phyloP scores from a whole-genome alignment of 768 basidiomycete species.

The Tricholoma furcatifolium region DNA sequence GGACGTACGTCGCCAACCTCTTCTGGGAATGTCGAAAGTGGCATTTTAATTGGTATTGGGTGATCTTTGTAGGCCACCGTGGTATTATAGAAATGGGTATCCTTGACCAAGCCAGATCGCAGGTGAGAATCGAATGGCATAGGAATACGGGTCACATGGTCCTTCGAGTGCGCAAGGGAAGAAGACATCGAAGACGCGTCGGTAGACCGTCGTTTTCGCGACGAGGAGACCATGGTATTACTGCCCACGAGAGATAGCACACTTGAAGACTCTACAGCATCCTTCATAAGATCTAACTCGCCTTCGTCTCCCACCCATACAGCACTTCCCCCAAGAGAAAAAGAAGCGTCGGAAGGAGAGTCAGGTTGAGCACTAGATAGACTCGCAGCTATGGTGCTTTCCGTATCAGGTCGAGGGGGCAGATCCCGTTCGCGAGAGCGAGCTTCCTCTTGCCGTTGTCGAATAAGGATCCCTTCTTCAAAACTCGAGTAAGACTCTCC shows the following conservation, averaged over 20 bases:
- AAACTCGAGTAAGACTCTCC: constrained; percentile 66
- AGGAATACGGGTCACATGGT: constrained; percentile 36
- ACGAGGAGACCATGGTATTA: constrained; percentile 41
- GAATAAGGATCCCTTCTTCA: constrained; percentile 64
- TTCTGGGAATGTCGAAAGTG: constrained; percentile 84
- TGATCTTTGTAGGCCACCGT: constrained; percentile 81
- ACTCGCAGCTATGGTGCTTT: constrained; percentile 32
- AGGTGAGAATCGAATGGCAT: constrained; percentile 46
- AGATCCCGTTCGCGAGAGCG: constrained; percentile 34
- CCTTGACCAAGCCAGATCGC: constrained; percentile 59
- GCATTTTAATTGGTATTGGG: constrained; percentile 86
- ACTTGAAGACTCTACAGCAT: constrained; percentile 43
- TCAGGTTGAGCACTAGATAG: constrained; percentile 34
- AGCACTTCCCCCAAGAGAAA: constrained; percentile 75
- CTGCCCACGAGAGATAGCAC: constrained; percentile 37
- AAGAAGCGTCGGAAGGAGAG: constrained; percentile 71
- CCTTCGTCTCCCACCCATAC: constrained; percentile 85
- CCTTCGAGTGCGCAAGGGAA: constrained; percentile 48
- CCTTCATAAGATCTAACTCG: constrained; percentile 47
- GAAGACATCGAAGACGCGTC: constrained; percentile 77
- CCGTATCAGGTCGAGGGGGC: constrained; percentile 28
- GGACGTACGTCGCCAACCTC: constrained; percentile 91
- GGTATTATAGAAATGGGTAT: constrained; percentile 94
- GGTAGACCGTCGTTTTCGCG: constrained; percentile 60
- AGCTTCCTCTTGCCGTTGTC: constrained; percentile 34